Evolutionary conservation across 257 asterid species (phyloP).

Genomic region (Petrea volubilis): DNA sequence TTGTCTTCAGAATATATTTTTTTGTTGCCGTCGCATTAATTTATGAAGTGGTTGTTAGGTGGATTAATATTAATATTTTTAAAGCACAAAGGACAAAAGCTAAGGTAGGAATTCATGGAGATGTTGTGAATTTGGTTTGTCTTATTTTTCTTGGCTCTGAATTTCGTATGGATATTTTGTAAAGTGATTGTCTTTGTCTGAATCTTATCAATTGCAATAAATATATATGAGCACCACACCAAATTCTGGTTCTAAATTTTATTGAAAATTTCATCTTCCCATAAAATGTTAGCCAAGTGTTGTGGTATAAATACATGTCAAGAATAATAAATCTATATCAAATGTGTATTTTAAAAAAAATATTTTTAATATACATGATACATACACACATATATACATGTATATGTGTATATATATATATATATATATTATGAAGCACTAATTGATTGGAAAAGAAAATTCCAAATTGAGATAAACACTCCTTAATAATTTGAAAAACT

Average conservation of each 20-base stretch:
- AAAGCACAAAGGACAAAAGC: slow-evolving; percentile 32
- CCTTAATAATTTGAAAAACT: too few species aligned
- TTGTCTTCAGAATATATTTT: too few species aligned
- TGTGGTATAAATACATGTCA: too few species aligned
- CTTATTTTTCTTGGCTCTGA: slow-evolving; percentile 9
- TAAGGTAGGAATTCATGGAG: slow-evolving; percentile 25
- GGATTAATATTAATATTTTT: slow-evolving; percentile 15
- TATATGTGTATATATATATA: too few species aligned
- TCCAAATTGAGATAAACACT: too few species aligned
- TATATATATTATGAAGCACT: too few species aligned
- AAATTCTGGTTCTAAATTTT: not conserved
- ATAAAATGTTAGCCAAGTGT: not conserved
- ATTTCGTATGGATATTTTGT: not conserved
- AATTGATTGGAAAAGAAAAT: too few species aligned
- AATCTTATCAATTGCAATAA: not conserved
- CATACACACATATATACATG: too few species aligned
- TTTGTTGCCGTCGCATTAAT: not conserved
- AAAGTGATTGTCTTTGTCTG: not conserved
- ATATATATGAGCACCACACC: not conserved
- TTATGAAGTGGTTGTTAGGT: slow-evolving; percentile 36
- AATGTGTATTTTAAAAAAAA: too few species aligned
- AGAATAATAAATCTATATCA: too few species aligned
- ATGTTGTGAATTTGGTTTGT: slow-evolving; percentile 21
- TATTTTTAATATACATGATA: too few species aligned
- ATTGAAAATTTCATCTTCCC: slow-evolving; percentile 1